Base-by-base conservation (phyloP, 768 basidiomycete species). In the Suillus spraguei region DNA sequence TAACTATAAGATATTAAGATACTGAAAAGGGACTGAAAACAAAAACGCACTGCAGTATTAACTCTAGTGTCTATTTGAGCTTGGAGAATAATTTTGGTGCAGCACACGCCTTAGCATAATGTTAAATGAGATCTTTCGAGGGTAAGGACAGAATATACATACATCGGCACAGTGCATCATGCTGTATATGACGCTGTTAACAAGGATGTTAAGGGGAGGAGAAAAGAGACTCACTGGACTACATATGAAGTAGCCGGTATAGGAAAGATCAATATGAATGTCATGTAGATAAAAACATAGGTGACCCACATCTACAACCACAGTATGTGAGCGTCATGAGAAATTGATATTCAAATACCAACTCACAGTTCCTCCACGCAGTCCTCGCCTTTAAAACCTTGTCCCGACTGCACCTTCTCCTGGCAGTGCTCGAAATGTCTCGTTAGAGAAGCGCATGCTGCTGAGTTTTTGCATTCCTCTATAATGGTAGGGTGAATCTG, bases 111-210 rank as follows among this genome's bases (percentile, higher is more conserved):
- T 82, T 77, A 55, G 32, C 5, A 61, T 33, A 67, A 36, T 36
- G 5, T 54, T 64, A 13, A 49, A 61, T 67, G 61, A 69, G 62
- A 62, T 22, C 41, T 42, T 11, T 4, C 9, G 2, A 22, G 3
- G 33, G 35, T 11, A 33, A 52, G 20, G 28, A 22, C n/a, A n/a
- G 28, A 28, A 6, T 36, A 33, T 44, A 81, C 90, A 63, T 79
- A 94, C 92, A 68, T 95, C 92, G 61, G 89, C 91, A 71, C 93
- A 95, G 81, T 95, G 95, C 92, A 95, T 95, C 88, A 94, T 85
- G 78, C 89, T 92, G 69, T 17, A 33, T 38, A 24, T 62, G 3
- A 61, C 50, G 6, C 33, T 39, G 33, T 47, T 69, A 60, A 71
- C 53, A 67, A 28, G 59, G 44, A 4, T 41, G 36, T 56, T 10